Evolutionary conservation across 176 grass and related monocot genomes (phyloP).

Genomic region (Raddia guianensis): DNA sequence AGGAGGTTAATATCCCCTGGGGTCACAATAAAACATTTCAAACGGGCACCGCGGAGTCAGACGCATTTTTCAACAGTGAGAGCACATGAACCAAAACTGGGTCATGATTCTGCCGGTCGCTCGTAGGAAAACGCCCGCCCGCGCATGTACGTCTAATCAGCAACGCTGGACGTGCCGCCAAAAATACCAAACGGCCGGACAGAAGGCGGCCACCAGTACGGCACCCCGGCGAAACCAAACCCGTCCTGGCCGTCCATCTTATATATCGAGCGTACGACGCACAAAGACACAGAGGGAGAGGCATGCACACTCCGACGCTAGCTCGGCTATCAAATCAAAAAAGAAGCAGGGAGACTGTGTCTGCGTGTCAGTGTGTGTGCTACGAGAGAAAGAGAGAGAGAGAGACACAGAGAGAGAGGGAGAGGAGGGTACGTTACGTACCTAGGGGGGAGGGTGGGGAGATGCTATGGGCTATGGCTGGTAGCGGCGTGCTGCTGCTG

Average conservation of each 20-base stretch:
- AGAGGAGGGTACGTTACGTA: neutral
- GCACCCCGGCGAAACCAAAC: no score
- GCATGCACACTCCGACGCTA: no score
- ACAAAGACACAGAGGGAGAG: neutral
- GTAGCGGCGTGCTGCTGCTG: conserved; percentile 33
- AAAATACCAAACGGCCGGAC: neutral
- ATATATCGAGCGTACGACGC: neutral
- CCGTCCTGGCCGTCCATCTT: neutral
- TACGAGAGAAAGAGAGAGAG: neutral
- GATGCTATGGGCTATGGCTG: conserved; percentile 4
- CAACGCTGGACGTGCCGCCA: neutral
- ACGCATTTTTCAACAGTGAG: no score
- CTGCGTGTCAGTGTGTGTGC: no score
- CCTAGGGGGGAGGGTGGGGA: neutral
- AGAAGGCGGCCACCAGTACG: neutral
- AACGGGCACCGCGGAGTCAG: no score
- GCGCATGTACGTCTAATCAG: neutral
- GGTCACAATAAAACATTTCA: no score
- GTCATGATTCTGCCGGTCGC: no score
- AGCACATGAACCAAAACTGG: no score
- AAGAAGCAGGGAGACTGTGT: neutral
- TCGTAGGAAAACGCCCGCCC: neutral
- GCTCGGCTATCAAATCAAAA: neutral
- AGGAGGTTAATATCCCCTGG: no score
- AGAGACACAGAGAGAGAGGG: neutral